A percentile compares a stretch with the other conserved stretches of the same genome.
Evolutionary conservation across 495 filamentous ascomycete species (phyloP).

Genomic region (Neurospora intermedia): DNA sequence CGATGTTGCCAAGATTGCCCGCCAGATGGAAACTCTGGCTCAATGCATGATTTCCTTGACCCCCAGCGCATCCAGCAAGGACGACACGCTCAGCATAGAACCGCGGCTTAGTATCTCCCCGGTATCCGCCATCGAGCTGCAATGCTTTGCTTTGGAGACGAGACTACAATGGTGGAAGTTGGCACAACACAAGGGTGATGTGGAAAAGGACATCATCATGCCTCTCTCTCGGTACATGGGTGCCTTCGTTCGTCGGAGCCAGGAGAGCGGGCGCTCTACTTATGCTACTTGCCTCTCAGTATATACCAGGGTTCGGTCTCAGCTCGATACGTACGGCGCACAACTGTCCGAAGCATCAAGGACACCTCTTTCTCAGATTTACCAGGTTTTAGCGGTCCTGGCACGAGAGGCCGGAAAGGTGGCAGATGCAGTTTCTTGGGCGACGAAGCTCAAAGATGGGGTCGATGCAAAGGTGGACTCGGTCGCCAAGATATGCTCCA

Average conservation of each 20-base stretch:
- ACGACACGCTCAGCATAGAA: conserved; percentile 38
- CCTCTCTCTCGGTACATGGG: conserved; percentile 58
- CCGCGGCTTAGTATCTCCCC: conserved; percentile 46
- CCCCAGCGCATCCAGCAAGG: conserved; percentile 42
- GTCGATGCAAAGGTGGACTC: conserved; percentile 27
- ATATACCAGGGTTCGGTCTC: conserved; percentile 15
- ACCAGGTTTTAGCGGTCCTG: conserved; percentile 28
- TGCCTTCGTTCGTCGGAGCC: conserved; percentile 46
- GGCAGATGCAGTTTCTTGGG: conserved; percentile 39
- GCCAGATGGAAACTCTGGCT: conserved; percentile 59
- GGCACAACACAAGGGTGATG: conserved; percentile 55
- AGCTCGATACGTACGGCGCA: conserved; percentile 16
- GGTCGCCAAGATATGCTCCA: conserved; percentile 30
- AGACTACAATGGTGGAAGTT: conserved; percentile 62
- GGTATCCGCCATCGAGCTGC: conserved; percentile 48
- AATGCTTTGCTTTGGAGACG: conserved; percentile 55
- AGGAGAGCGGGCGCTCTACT: conserved; percentile 28
- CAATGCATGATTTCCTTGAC: conserved; percentile 56
- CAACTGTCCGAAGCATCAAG: conserved; percentile 16
- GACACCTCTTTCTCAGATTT: conserved; percentile 25
- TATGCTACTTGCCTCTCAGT: conserved; percentile 24
- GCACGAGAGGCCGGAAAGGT: conserved; percentile 35
- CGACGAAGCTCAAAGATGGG: conserved; percentile 25
- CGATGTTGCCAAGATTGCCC: conserved; percentile 47
- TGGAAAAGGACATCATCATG: conserved; percentile 56